Conservation (phyloP, 768 basidiomycete genomes). For the Tricholoma flavovirens region DNA sequence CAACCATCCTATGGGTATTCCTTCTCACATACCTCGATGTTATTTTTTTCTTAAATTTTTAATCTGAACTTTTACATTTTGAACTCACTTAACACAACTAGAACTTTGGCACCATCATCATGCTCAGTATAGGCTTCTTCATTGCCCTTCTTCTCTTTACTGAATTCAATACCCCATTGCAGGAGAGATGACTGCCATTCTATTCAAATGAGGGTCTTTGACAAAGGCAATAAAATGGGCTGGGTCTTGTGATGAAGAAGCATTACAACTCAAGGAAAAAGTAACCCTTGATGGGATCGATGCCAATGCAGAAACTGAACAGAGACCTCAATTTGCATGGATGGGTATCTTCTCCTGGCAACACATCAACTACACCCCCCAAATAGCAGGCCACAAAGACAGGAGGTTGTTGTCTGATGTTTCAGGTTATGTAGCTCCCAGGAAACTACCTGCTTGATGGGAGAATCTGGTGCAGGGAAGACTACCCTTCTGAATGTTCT, state of each 20-base stretch:
- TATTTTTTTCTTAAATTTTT: conserved; percentile 1
- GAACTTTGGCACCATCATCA: conserved; percentile 67
- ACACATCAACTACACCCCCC: conserved; percentile 60
- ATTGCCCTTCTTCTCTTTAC: conserved; percentile 54
- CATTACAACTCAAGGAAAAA: not conserved
- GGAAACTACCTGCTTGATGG: conserved; percentile 81
- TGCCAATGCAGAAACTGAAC: not conserved
- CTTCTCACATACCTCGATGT: conserved; percentile 21
- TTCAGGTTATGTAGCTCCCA: conserved; percentile 76
- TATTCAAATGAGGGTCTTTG: conserved; percentile 63
- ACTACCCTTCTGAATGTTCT: conserved; percentile 57
- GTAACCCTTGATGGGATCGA: not conserved
- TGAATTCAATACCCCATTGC: conserved; percentile 44
- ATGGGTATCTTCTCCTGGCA: conserved; percentile 78
- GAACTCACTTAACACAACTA: conserved; percentile 14
- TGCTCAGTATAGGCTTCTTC: conserved; percentile 56
- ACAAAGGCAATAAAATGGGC: conserved; percentile 11
- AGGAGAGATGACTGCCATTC: conserved; percentile 34
- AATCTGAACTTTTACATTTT: too few relatives aligned
- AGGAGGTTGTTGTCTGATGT: conserved; percentile 61
- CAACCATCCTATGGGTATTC: conserved; percentile 44
- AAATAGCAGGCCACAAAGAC: conserved; percentile 35
- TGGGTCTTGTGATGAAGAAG: not conserved
- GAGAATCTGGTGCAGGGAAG: conserved; percentile 46
- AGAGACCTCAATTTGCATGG: conserved; percentile 10